Conservation (phyloP, 208 protist genomes). For the Crithidia fasciculata region DNA sequence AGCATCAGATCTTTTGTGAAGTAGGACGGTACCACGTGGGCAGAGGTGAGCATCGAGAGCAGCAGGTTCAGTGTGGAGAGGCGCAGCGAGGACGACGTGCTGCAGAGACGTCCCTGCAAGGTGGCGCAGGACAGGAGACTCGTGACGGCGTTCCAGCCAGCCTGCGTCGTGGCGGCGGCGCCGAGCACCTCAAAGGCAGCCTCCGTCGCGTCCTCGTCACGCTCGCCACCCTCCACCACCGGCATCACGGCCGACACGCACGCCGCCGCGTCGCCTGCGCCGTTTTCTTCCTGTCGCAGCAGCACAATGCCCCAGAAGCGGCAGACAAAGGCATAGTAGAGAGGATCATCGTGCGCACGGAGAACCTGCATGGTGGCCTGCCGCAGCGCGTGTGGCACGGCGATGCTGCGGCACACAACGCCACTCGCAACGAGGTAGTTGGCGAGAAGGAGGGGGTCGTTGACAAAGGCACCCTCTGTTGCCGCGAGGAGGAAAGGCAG, state of each 20-base stretch:
- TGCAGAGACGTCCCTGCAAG: slow-evolving; percentile 39
- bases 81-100: slow-evolving; percentile 26
- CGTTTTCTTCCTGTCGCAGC: slow-evolving; percentile 54
- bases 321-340: slow-evolving; percentile 67
- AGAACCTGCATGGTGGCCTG: slow-evolving; percentile 42
- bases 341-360: slow-evolving; percentile 25
- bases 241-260: slow-evolving; percentile 47
- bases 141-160: slow-evolving; percentile 48
- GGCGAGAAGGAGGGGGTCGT: slow-evolving; percentile 76
- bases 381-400: slow-evolving; percentile 36
- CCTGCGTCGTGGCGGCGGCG: slow-evolving; percentile 46
- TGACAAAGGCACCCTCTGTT: slow-evolving; percentile 53
- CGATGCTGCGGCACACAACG: slow-evolving; percentile 49
- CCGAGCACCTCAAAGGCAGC: slow-evolving; percentile 60
- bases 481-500: slow-evolving; percentile 48
- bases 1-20: slow-evolving; percentile 44
- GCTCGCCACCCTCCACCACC: slow-evolving; percentile 7
- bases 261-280: slow-evolving; percentile 34
- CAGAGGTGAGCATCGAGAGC: slow-evolving; percentile 36
- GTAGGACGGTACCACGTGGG: slow-evolving; percentile 47
- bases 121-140: slow-evolving; percentile 29
- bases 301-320: slow-evolving; percentile 66
- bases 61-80: slow-evolving; percentile 53
- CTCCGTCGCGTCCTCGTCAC: slow-evolving; percentile 36
- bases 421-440: slow-evolving; percentile 79